These are phyloP conservation scores for Ophiostoma ips DNA, from an alignment of 2,329 filamentous ascomycete species.

Conservation along the genomic window DNA sequence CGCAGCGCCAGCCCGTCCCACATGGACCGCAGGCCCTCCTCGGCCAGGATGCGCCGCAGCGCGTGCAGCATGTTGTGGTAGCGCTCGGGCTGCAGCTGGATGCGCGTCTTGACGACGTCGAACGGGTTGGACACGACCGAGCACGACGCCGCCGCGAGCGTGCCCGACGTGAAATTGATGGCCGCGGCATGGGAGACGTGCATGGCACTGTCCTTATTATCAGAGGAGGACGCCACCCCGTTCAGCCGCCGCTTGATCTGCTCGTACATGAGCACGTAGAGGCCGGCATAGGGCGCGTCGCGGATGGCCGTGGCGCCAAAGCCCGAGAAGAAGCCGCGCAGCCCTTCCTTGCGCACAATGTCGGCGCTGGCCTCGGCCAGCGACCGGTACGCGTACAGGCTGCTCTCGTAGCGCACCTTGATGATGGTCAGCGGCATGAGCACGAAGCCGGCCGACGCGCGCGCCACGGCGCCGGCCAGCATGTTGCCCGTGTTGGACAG, in stretches of 20 bases:
- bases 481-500: constrained; percentile 78
- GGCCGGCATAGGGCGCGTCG: constrained; percentile 90
- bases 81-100: constrained; percentile 73
- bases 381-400: constrained; percentile 69
- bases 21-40: constrained; percentile 68
- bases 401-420: constrained; percentile 91
- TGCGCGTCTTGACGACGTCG: constrained; percentile 86
- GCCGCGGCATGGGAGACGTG: constrained; percentile 37
- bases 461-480: constrained; percentile 66
- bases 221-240: constrained; percentile 1
- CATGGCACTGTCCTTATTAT: constrained; percentile 15
- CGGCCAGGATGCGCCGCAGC: constrained; percentile 58
- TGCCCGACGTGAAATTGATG: constrained; percentile 77
- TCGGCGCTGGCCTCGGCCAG: constrained; percentile 58
- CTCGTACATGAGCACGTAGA: constrained; percentile 93
- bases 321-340: constrained; percentile 79
- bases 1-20: constrained; percentile 77
- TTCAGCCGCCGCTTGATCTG: constrained; percentile 55
- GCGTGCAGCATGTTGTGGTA: constrained; percentile 78
- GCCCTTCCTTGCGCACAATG: constrained; percentile 58
- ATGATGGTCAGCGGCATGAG: constrained; percentile 95
- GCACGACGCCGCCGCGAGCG: constrained; percentile 66
- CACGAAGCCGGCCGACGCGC: constrained; percentile 75
- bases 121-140: constrained; percentile 92
- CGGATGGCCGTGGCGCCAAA: constrained; percentile 87